Evolutionary conservation across 2,329 filamentous ascomycete species (phyloP), one percentile per base, ranked within the genome.

Genomic region (Talaromyces rugulosus): DNA sequence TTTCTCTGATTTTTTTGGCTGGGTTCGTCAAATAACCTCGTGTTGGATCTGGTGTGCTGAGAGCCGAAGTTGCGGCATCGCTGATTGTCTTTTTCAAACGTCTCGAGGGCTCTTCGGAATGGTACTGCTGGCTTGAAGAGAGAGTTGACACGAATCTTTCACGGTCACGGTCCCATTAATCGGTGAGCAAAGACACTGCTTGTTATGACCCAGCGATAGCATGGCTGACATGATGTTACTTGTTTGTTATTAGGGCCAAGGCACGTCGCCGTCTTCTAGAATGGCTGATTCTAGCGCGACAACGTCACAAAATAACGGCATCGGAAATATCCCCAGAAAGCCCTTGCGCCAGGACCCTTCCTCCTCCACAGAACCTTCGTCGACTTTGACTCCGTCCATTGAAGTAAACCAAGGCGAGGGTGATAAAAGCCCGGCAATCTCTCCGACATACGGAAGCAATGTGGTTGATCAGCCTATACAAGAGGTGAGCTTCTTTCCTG

Each of bases 401-500:
- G 61, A 62, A 4, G n/a, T 36, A n/a, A 33, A 27, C 16, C 52
- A 60, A 11, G 40, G 54, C 28, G 27, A 8, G 9, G 33, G 47
- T 40, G 9, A 27, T 1, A 54, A 44, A 16, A 44, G 44, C 34
- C 14, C 12, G 34, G 50, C 36, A 56, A 47, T 40, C 31, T 59
- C 44, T 14, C 59, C 52, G 12, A 7, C 3, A 23, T 18, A 27
- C 7, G 6, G 47, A 55, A 57, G 57, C 44, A 62, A 36, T 47
- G 57, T 62, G 33, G 52, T 64, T 18, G 63, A 62, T 54, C 56
- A 59, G 53, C 63, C 60, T 23, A 64, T 62, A 42, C 56, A 54
- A 47, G 63, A 62, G 51, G 63, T 62, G 58, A 44, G 55, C 72
- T 59, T 67, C 64, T 53, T 60, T 23, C 23, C 23, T 23, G 23